A percentile compares a stretch with the other conserved stretches of the same genome.
phyloP scores from a whole-genome alignment of 2,329 filamentous ascomycete species.

The Xenosphaeropsis pyriputrescens region DNA sequence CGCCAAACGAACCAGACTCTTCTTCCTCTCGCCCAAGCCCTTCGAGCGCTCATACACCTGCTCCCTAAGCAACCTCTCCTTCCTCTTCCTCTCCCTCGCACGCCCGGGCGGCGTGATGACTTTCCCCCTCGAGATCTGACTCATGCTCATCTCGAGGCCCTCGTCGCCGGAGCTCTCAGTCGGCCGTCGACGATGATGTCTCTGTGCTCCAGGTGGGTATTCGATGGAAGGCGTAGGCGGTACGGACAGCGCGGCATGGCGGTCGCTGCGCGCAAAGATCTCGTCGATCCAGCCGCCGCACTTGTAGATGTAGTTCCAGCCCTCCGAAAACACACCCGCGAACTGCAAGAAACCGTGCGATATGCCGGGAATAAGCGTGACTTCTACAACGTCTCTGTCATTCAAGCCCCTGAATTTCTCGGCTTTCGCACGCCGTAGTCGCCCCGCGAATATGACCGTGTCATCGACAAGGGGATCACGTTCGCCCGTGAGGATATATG shows the following conservation, averaged over 20 bases:
- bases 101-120: constrained; percentile 9
- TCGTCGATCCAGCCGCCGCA: constrained; percentile 72
- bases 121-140: constrained; percentile 17
- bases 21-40: constrained; percentile 16
- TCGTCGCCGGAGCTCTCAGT: constrained; percentile 45
- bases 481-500: constrained; percentile 87
- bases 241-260: constrained; percentile 19
- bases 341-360: constrained; percentile 93
- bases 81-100: constrained; percentile 22
- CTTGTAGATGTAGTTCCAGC: constrained; percentile 73
- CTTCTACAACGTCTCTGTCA: constrained; percentile 64
- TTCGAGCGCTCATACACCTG: constrained; percentile 16
- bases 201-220: background rate
- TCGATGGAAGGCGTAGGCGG: constrained; percentile 3
- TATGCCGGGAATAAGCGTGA: constrained; percentile 74
- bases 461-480: constrained; percentile 92
- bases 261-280: constrained; percentile 43
- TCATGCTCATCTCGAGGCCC: constrained; percentile 69
- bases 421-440: constrained; percentile 67
- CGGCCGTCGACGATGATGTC: constrained; percentile 8
- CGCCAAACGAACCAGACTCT: constrained; percentile 34
- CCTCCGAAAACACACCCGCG: constrained; percentile 73
- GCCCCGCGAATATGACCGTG: constrained; percentile 87
- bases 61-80: constrained; percentile 13
- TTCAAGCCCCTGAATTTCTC: constrained; percentile 43